Evolutionary conservation across 148 eudicot genomes (phyloP).

Genomic region (Vaccinium darrowii): DNA sequence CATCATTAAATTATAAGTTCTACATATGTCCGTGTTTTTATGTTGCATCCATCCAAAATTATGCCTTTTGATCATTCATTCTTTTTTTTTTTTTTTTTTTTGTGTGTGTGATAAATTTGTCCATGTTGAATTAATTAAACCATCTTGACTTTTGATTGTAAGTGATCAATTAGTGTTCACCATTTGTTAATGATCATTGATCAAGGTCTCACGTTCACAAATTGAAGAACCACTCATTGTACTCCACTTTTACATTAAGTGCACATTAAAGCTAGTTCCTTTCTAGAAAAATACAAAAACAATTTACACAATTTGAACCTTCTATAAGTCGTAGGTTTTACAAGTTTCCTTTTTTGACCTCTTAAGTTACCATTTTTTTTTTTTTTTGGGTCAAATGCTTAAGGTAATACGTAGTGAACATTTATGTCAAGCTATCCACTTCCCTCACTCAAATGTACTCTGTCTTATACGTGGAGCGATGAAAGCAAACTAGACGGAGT

Average conservation of each 20-base stretch:
- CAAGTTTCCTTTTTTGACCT: not conserved
- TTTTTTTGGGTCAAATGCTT: not conserved
- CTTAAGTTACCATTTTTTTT: not conserved
- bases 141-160: not conserved
- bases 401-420: not conserved
- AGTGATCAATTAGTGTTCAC: not conserved
- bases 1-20: not conserved
- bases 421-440: not conserved
- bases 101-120: not conserved
- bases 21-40: not conserved
- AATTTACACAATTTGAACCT: not conserved
- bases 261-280: not conserved
- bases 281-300: not conserved
- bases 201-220: not conserved
- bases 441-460: not conserved
- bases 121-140: not conserved
- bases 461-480: not conserved
- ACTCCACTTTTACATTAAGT: not conserved
- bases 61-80: not conserved
- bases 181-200: not conserved
- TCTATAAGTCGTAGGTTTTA: not conserved
- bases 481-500: conserved; percentile 2
- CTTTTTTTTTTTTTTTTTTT: not conserved
- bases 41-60: not conserved
- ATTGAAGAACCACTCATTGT: not conserved